Evolutionary conservation across 805 yeast genomes (phyloP).

Genomic region (Pichia pseudocactophila): DNA sequence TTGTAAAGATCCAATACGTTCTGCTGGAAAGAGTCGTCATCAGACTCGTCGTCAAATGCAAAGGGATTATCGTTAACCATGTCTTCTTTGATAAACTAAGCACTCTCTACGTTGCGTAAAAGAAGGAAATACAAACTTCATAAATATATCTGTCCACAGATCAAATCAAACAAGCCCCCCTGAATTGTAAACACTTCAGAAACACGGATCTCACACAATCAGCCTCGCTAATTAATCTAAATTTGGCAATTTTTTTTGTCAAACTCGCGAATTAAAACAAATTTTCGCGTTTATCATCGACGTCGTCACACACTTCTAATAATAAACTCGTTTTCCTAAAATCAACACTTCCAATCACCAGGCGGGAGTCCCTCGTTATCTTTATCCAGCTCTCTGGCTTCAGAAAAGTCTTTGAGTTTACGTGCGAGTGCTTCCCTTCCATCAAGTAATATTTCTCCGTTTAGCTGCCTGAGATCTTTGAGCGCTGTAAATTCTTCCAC

Average conservation of each 20-base stretch:
- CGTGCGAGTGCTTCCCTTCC: constrained; percentile 74
- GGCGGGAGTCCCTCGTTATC: constrained; percentile 90
- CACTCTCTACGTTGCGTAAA: not conserved
- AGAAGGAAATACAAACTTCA: not conserved
- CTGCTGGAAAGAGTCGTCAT: not conserved
- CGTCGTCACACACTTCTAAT: no score
- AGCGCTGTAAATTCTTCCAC: constrained; percentile 67
- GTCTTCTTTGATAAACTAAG: no score
- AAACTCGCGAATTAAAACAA: no score
- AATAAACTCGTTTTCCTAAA: no score
- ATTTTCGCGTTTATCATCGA: no score
- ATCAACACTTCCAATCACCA: constrained; percentile 21
- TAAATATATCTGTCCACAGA: no score
- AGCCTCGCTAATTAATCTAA: no score
- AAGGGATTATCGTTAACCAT: constrained; percentile 2
- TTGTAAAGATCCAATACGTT: not conserved
- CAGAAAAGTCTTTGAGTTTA: constrained; percentile 63
- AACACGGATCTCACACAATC: no score
- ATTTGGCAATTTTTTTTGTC: no score
- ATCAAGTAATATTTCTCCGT: constrained; percentile 71
- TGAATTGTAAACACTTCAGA: no score
- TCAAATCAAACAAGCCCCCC: no score
- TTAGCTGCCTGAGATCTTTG: no score
- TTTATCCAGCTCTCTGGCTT: constrained; percentile 72
- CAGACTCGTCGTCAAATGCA: constrained; percentile 8